Conservation (phyloP, 2,329 filamentous ascomycete species). For the Clonostachys solani region DNA sequence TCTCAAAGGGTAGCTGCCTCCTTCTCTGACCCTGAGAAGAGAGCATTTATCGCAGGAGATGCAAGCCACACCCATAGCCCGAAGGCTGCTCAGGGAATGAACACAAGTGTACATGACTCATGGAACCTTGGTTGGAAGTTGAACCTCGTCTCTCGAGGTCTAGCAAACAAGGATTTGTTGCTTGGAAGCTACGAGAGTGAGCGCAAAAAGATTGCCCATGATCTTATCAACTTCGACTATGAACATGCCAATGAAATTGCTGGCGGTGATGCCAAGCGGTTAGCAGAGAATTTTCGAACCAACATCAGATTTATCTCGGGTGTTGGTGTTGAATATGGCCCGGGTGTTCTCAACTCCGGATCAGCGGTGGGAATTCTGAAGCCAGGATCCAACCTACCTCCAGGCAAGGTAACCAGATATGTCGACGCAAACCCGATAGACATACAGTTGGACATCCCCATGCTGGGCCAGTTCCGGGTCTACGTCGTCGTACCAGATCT, state of each 20-base stretch:
- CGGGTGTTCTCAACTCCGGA: conserved; percentile 44
- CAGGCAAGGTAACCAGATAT: conserved; percentile 70
- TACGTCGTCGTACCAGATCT: conserved; percentile 68
- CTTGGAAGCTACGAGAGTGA: conserved; percentile 61
- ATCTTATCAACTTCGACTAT: conserved; percentile 57
- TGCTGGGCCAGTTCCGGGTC: conserved; percentile 72
- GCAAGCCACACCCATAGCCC: conserved; percentile 70
- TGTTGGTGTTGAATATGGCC: conserved; percentile 58
- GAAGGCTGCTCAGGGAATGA: conserved; percentile 67
- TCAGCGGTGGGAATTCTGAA: conserved; percentile 39
- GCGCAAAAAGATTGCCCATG: conserved; percentile 55
- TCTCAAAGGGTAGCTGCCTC: conserved; percentile 66
- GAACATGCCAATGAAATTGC: conserved; percentile 55
- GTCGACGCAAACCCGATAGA: conserved; percentile 77
- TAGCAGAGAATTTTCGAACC: conserved; percentile 65
- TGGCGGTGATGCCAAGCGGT: conserved; percentile 55
- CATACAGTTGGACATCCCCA: conserved; percentile 72
- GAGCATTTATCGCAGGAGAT: conserved; percentile 69
- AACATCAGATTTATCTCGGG: conserved; percentile 73
- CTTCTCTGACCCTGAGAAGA: conserved; percentile 57
- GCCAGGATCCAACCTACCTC: conserved; percentile 54
- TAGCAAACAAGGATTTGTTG: conserved; percentile 40
- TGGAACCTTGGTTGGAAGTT: conserved; percentile 56
- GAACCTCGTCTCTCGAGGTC: conserved; percentile 48
- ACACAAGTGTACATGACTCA: conserved; percentile 56